Conservation (phyloP, 768 basidiomycete species). For the Cytidiella melzeri region DNA sequence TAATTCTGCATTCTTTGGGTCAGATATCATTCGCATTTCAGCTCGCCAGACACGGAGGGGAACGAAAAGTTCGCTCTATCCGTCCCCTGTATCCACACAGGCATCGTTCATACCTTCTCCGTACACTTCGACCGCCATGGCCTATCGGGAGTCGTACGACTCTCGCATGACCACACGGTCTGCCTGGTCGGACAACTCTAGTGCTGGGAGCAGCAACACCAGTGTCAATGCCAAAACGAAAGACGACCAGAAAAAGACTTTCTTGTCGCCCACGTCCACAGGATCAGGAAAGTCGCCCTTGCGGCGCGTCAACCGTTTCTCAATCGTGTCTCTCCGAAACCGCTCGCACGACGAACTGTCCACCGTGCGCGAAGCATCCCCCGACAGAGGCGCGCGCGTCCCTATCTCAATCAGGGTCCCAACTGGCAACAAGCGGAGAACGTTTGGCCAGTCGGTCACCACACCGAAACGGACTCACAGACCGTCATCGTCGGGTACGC, state of each 20-base stretch:
- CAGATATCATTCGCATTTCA: constrained; percentile 5
- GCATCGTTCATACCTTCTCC: constrained; percentile 6
- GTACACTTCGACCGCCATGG: neutral
- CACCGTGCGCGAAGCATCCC: constrained; percentile 8
- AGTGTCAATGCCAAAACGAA: neutral
- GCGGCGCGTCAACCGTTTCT: neutral
- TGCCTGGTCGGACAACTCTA: neutral
- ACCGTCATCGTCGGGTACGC: neutral
- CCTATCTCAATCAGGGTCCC: neutral
- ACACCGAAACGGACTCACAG: neutral
- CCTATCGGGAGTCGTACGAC: constrained; percentile 5
- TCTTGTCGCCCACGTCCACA: constrained; percentile 6
- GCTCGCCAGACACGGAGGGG: neutral
- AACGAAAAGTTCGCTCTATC: neutral
- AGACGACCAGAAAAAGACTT: neutral
- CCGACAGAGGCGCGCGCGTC: neutral
- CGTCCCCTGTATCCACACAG: constrained; percentile 8
- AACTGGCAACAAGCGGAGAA: neutral
- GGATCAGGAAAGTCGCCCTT: neutral
- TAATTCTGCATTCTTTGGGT: constrained; percentile 6
- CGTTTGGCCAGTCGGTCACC: constrained; percentile 3
- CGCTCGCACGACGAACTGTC: constrained; percentile 1
- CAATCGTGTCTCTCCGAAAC: neutral
- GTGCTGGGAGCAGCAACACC: neutral
- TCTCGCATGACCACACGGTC: neutral